Conservation (phyloP, 768 basidiomycete genomes). For the Trametes punicea region DNA sequence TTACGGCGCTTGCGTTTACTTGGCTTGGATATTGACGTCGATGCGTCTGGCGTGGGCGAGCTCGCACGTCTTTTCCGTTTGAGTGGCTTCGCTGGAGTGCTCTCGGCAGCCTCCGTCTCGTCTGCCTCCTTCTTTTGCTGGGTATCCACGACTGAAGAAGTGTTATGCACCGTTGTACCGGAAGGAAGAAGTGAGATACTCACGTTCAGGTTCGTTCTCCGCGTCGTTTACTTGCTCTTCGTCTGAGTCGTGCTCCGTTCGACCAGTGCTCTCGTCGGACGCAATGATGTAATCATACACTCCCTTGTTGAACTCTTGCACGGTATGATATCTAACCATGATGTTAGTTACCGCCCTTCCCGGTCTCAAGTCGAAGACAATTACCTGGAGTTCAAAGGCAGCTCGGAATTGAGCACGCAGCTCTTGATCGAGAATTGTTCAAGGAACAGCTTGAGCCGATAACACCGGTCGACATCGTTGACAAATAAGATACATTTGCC, state of each 20-base stretch:
- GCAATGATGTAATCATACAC: conserved; percentile 99
- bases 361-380: neutral
- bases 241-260: conserved; percentile 48
- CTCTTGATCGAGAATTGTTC: conserved; percentile 97
- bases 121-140: conserved; percentile 38
- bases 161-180: neutral
- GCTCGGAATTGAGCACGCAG: conserved; percentile 93
- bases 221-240: conserved; percentile 41
- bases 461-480: conserved; percentile 91
- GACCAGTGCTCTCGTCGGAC: conserved; percentile 80
- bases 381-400: conserved; percentile 92
- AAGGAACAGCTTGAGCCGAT: conserved; percentile 95
- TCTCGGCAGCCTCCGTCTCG: conserved; percentile 29
- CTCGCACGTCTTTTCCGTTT: conserved; percentile 59
- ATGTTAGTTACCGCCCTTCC: conserved; percentile 1
- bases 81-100: conserved; percentile 26
- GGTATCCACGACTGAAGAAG: conserved; percentile 47
- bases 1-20: conserved; percentile 51
- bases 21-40: conserved; percentile 32
- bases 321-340: conserved; percentile 76
- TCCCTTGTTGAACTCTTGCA: conserved; percentile 98
- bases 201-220: conserved; percentile 38
- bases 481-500: conserved; percentile 98
- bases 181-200: conserved; percentile 18
- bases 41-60: conserved; percentile 34